Evolutionary conservation across 495 filamentous ascomycete species (phyloP).

Genomic region (Cryomyces minteri): DNA sequence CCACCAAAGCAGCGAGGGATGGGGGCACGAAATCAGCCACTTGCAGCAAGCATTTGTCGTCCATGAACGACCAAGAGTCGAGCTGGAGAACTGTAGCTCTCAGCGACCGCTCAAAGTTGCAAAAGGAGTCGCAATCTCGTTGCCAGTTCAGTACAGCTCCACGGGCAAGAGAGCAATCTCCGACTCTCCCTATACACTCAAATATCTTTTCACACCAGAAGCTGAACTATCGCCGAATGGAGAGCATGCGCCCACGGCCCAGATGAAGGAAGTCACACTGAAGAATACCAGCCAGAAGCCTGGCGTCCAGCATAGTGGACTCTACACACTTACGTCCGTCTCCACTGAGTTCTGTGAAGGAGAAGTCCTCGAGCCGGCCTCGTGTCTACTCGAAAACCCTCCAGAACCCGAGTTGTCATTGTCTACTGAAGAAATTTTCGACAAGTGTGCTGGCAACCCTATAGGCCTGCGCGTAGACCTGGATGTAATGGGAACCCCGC

Average conservation of each 20-base stretch:
- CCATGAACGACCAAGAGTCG: conserved; percentile 62
- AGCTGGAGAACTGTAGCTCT: conserved; percentile 54
- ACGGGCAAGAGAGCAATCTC: conserved; percentile 34
- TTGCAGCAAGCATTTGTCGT: conserved; percentile 66
- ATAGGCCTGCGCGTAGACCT: conserved; percentile 77
- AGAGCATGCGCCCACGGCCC: conserved; percentile 36
- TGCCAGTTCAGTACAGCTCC: conserved; percentile 57
- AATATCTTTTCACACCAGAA: conserved; percentile 51
- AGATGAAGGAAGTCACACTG: conserved; percentile 31
- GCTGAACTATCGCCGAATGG: conserved; percentile 43
- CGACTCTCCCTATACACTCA: conserved; percentile 36
- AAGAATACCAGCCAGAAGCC: conserved; percentile 31
- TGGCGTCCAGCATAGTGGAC: conserved; percentile 52
- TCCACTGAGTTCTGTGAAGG: conserved; percentile 65
- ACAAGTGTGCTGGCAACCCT: conserved; percentile 86
- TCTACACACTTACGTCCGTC: conserved; percentile 68
- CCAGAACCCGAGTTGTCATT: conserved; percentile 66
- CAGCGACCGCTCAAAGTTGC: conserved; percentile 66
- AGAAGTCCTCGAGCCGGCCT: conserved; percentile 79
- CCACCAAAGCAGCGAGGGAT: conserved; percentile 33
- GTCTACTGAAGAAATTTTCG: conserved; percentile 58
- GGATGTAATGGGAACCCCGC: conserved; percentile 76
- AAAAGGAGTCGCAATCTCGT: conserved; percentile 42
- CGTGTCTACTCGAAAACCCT: conserved; percentile 77
- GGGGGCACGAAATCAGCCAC: conserved; percentile 31